These are phyloP conservation scores for Pythium dissimile DNA, from an alignment of 352 stramenopile genomes.

Conservation along the genomic window DNA sequence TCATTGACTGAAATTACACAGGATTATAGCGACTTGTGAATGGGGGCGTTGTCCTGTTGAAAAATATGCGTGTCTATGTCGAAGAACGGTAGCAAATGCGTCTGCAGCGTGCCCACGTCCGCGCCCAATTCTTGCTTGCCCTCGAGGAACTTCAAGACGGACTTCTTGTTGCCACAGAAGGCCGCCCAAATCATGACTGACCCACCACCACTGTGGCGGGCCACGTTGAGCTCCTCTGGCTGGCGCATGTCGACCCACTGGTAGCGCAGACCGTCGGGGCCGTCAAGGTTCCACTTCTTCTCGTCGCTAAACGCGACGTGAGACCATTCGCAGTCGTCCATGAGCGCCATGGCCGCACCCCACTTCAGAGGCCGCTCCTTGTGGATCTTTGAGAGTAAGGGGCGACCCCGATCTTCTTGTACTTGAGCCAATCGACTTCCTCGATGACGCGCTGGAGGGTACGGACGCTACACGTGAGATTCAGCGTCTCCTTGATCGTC, in stretches of 20 bases:
- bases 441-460: not conserved
- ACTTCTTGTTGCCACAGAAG: not conserved
- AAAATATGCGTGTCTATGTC: not conserved
- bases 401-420: not conserved
- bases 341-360: not conserved
- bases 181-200: not conserved
- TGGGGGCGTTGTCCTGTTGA: conserved; percentile 2
- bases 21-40: not conserved
- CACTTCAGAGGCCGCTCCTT: not conserved
- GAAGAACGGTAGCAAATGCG: not conserved
- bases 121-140: not conserved
- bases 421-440: not conserved
- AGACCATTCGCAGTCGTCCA: not conserved
- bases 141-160: not conserved
- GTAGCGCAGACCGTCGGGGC: not conserved
- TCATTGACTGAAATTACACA: not conserved
- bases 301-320: not conserved
- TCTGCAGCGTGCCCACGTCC: not conserved
- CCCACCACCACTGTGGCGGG: not conserved
- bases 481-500: not conserved
- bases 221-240: not conserved
- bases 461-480: not conserved
- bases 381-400: not conserved
- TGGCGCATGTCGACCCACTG: not conserved
- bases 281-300: not conserved